Evolutionary conservation across 2,329 filamentous ascomycete species (phyloP), one percentile per base, ranked within the genome.

Genomic region (Phaeosphaeriaceae sp.): DNA sequence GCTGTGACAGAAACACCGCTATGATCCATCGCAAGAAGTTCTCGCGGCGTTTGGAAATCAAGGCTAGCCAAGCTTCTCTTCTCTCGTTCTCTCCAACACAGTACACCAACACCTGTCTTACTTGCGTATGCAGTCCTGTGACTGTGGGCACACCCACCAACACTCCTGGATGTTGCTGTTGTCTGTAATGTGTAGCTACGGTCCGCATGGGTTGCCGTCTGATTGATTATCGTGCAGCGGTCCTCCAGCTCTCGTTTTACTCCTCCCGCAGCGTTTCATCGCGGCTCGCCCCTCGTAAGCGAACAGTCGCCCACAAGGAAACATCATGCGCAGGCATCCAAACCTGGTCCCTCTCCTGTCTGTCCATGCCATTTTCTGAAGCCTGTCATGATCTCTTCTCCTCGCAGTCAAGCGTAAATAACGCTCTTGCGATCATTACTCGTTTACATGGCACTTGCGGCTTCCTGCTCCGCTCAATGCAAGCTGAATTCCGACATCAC

Each of bases 31-130:
- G 25, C 25, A 27, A 15, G 31, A 36, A 36, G 6, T 36, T 36
- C 13, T 36, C 31, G 24, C 25, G 19, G 27, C 24, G 24, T 25
- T 36, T 19, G 10, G 17, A 25, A 17, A 57, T 66, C 61, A 68
- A 69, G 66, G 66, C 50, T 60, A 53, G 68, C 69, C 70, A 74
- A 73, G 70, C 69, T 68, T 66, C 60, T 19, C 46, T 44, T 49
- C 25, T 36, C 48, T 27, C 44, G 19, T 53, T 54, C 7, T 11
- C 19, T 21, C 42, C 9, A n/a, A 13, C 21, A 13, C 9, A 27
- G 5, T 20, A 63, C 52, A 51, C 48, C 31, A 56, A 51, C 49
- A 54, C 47, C 54, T 50, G 46, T 48, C 52, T 54, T 42, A 57
- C 57, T 53, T 62, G 57, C 61, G 49, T 62, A 57, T 60, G 54